Conservation (phyloP, 805 yeast genomes). For the Candida sphagnicola region DNA sequence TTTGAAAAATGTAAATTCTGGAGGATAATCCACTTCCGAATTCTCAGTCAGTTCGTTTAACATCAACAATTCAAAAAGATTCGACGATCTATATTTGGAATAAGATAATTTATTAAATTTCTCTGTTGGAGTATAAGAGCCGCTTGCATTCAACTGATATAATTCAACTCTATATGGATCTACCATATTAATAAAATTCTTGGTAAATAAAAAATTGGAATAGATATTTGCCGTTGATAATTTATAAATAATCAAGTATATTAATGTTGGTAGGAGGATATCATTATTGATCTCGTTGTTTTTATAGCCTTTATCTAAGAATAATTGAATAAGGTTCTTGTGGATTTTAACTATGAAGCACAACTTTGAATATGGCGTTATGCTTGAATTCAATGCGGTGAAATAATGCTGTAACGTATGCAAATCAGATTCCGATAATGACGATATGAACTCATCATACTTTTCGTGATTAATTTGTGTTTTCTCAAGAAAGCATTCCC, state of each 20-base stretch:
- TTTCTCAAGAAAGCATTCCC: conserved; percentile 26
- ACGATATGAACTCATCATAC: conserved; percentile 14
- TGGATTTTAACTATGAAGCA: conserved; percentile 27
- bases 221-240: conserved; percentile 24
- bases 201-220: conserved; percentile 34
- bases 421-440: conserved; percentile 13
- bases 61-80: conserved; percentile 29
- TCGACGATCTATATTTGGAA: conserved; percentile 14
- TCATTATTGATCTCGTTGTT: conserved; percentile 33
- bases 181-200: conserved; percentile 28
- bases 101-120: conserved; percentile 10
- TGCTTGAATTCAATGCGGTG: conserved; percentile 5
- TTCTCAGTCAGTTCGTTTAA: conserved; percentile 10
- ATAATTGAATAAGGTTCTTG: conserved; percentile 21
- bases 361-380: conserved; percentile 33
- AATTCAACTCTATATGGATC: conserved; percentile 28
- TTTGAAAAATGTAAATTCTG: conserved; percentile 19
- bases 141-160: conserved; percentile 13
- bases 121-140: conserved; percentile 19
- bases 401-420: conserved; percentile 7
- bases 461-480: conserved; percentile 8
- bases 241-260: conserved; percentile 31
- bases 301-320: conserved; percentile 16
- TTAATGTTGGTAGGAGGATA: conserved; percentile 35
- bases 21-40: conserved; percentile 1